Percentiles rank a stretch among this genome's conserved stretches.
Conservation (phyloP, 2,329 filamentous ascomycete genomes). For the Calonectria montana region DNA sequence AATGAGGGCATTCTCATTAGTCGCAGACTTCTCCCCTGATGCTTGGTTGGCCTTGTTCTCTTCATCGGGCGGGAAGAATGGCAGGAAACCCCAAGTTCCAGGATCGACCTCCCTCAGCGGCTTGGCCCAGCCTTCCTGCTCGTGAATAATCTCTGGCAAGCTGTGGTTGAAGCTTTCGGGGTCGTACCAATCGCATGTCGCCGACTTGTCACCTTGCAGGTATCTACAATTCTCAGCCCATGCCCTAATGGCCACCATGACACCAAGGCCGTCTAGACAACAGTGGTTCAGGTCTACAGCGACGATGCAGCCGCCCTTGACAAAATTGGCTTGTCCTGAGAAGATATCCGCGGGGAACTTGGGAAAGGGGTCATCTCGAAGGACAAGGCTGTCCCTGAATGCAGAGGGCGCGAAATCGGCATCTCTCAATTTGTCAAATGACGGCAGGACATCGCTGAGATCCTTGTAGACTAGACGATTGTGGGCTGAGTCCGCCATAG, state of each 20-base stretch:
- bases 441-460: slow-evolving; percentile 38
- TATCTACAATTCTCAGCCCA: slow-evolving; percentile 48
- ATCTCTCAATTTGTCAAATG: slow-evolving; percentile 39
- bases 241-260: slow-evolving; percentile 41
- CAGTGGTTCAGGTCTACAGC: slow-evolving; percentile 41
- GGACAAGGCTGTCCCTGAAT: slow-evolving; percentile 42
- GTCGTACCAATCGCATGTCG: slow-evolving; percentile 42
- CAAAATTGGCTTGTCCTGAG: slow-evolving; percentile 46
- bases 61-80: slow-evolving; percentile 32
- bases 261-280: slow-evolving; percentile 45
- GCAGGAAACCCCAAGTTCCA: slow-evolving; percentile 41
- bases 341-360: slow-evolving; percentile 44
- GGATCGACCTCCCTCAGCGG: slow-evolving; percentile 41
- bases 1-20: background rate
- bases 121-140: slow-evolving; percentile 37
- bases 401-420: slow-evolving; percentile 42
- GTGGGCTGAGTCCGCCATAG: background rate
- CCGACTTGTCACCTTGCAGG: slow-evolving; percentile 39
- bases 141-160: slow-evolving; percentile 42
- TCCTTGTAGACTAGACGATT: slow-evolving; percentile 40
- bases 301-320: slow-evolving; percentile 45
- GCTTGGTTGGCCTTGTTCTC: background rate
- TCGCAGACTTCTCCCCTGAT: background rate
- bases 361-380: slow-evolving; percentile 34
- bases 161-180: slow-evolving; percentile 46